Percentiles rank a stretch among this genome's conserved stretches.
Evolutionary conservation across 2,329 filamentous ascomycete species (phyloP).

Genomic region (Fusarium sp.): DNA sequence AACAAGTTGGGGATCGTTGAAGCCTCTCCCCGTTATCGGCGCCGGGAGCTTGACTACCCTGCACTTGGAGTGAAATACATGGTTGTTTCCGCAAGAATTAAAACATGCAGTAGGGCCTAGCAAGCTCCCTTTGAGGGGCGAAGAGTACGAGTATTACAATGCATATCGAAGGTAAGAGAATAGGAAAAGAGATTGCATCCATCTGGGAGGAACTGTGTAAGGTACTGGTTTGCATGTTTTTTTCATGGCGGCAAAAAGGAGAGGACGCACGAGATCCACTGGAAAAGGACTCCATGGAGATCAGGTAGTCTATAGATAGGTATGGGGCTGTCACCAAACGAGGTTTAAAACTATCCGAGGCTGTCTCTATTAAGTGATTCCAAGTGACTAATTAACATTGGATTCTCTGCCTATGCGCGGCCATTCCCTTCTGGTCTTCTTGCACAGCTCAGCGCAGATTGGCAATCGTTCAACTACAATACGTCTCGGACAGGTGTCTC

Average conservation of each 20-base stretch:
- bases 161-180: slow-evolving; percentile 12
- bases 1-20: not conserved
- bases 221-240: slow-evolving; percentile 30
- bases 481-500: not conserved
- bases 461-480: not conserved
- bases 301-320: slow-evolving; percentile 22
- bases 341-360: slow-evolving; percentile 15
- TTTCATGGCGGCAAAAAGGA: slow-evolving; percentile 21
- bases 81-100: slow-evolving; percentile 4
- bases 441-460: not conserved
- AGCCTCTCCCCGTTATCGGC: slow-evolving; percentile 6
- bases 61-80: not conserved
- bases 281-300: slow-evolving; percentile 4
- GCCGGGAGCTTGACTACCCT: slow-evolving; percentile 18
- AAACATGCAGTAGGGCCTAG: slow-evolving; percentile 1
- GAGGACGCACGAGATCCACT: slow-evolving; percentile 13
- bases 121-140: slow-evolving; percentile 12
- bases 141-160: slow-evolving; percentile 14
- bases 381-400: not conserved
- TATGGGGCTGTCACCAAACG: slow-evolving; percentile 21
- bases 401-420: no score
- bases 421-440: no score
- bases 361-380: not conserved
- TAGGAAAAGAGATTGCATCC: slow-evolving; percentile 29
- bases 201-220: slow-evolving; percentile 20